phyloP scores from a whole-genome alignment of 176 grass and related monocot genomes.

The Lolium perenne region DNA sequence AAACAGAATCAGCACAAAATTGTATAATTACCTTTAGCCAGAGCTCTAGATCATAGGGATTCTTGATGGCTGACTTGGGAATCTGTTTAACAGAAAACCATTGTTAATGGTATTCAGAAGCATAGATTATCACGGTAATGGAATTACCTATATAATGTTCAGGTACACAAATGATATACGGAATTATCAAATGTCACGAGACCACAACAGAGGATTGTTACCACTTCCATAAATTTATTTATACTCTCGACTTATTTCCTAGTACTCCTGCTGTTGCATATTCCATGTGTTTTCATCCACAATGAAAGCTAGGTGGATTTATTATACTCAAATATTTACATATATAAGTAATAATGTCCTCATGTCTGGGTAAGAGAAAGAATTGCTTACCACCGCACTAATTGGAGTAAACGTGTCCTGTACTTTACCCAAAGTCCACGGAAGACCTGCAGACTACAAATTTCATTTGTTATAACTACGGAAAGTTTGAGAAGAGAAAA shows the following conservation, averaged over 20 bases:
- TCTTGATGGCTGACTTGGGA: slow-evolving; percentile 70
- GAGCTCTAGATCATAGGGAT: slow-evolving; percentile 85
- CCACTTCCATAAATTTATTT: neutral
- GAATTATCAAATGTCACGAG: slow-evolving; percentile 4
- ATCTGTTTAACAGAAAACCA: slow-evolving; percentile 55
- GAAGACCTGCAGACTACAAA: slow-evolving; percentile 79
- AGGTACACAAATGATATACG: neutral
- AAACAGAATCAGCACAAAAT: slow-evolving; percentile 35
- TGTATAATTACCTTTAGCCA: slow-evolving; percentile 76
- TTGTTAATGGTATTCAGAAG: neutral
- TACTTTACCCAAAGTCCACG: slow-evolving; percentile 95
- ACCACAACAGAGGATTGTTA: neutral
- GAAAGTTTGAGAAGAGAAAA: slow-evolving; percentile 1
- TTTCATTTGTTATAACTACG: slow-evolving; percentile 7
- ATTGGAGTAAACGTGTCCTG: slow-evolving; percentile 98
- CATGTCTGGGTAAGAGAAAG: slow-evolving; percentile 3
- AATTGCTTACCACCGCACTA: slow-evolving; percentile 76
- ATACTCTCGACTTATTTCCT: neutral
- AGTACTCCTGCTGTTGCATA: slow-evolving; percentile 5
- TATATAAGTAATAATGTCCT: neutral
- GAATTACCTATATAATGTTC: slow-evolving; percentile 9
- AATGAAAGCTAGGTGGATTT: neutral
- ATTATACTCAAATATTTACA: neutral
- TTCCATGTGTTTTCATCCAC: slow-evolving; percentile 1
- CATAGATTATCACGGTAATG: neutral